Evolutionary conservation across 371 early-diverging fungal genomes (phyloP), one percentile per base, ranked within the genome.

Genomic region (Mucor sp.): DNA sequence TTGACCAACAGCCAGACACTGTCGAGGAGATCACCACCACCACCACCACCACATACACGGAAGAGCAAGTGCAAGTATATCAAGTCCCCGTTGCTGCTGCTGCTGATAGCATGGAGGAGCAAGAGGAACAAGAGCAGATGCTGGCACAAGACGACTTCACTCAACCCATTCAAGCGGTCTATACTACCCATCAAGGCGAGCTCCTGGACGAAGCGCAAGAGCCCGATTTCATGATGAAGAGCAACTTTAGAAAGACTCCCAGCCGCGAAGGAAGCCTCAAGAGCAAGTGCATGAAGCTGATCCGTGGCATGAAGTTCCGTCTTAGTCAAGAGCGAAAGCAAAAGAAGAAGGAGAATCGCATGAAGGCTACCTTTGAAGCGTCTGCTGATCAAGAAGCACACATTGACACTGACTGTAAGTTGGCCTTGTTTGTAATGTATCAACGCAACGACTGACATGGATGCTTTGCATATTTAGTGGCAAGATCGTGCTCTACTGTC

Each of bases 251-350:
- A 56, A 56, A 17, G 28, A 0, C 32, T 17, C 56, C 27, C 28
- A 14, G 56, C 32, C 56, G 50, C 23, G 50, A 50, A 30, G 56
- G 56, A 30, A 56, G 56, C 7, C 32, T 56, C 32, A 27, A 32
- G 28, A 56, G 56, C 23, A 56, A 56, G n/a, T 56, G 56, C 23
- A 56, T 56, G 30, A 27, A 56, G n/a, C 14, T 56, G 56, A 30
- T 56, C 17, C 56, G 32, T n/a, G 56, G 56, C n/a, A 56, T 56
- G 28, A 56, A 56, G 28, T 30, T 56, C 30, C 56, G 32, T 30
- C 56, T 32, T 32, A 56, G 28, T 32, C 56, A 30, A 30, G 30
- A 56, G 5, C 30, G 8, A n/a, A 56, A n/a, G 28, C 19, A 56
- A 56, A n/a, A 0, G 32, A 56, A 56, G 15, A 32, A 56, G 19